These are phyloP conservation scores for Xylariaceae sp. DNA, from an alignment of 2,329 filamentous ascomycete species.

Conservation along the genomic window DNA sequence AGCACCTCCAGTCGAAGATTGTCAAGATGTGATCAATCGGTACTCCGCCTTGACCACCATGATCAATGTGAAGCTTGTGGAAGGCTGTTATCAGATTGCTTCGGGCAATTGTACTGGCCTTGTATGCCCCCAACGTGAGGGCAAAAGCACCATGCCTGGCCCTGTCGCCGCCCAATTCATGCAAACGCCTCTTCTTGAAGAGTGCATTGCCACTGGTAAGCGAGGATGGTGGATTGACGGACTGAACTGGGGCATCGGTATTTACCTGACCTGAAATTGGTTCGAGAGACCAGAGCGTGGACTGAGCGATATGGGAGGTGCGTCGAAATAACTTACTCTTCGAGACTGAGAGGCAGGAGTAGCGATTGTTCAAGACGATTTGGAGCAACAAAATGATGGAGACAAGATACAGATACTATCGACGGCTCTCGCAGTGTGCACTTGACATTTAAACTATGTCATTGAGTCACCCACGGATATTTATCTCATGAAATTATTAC, in stretches of 20 bases:
- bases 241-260: constrained; percentile 19
- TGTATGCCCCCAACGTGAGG: constrained; percentile 24
- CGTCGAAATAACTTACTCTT: too few species aligned
- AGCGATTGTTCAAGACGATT: too few species aligned
- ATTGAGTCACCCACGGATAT: too few species aligned
- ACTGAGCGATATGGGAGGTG: too few species aligned
- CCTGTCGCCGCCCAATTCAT: constrained; percentile 23
- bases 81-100: constrained; percentile 22
- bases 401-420: too few species aligned
- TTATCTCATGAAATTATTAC: too few species aligned
- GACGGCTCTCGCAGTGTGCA: too few species aligned
- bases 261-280: constrained; percentile 21
- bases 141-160: constrained; percentile 21
- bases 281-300: too few species aligned
- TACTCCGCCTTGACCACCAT: constrained; percentile 17
- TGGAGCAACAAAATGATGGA: too few species aligned
- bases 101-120: constrained; percentile 27
- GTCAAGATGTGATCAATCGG: constrained; percentile 21
- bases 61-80: constrained; percentile 23
- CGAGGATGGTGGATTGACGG: constrained; percentile 29
- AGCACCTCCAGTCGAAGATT: constrained; percentile 26
- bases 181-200: constrained; percentile 18
- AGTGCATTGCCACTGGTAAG: constrained; percentile 27
- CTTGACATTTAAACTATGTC: too few species aligned
- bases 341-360: too few species aligned